Conservation (phyloP, 2,329 filamentous ascomycete genomes). For the Epichloe festucae region DNA sequence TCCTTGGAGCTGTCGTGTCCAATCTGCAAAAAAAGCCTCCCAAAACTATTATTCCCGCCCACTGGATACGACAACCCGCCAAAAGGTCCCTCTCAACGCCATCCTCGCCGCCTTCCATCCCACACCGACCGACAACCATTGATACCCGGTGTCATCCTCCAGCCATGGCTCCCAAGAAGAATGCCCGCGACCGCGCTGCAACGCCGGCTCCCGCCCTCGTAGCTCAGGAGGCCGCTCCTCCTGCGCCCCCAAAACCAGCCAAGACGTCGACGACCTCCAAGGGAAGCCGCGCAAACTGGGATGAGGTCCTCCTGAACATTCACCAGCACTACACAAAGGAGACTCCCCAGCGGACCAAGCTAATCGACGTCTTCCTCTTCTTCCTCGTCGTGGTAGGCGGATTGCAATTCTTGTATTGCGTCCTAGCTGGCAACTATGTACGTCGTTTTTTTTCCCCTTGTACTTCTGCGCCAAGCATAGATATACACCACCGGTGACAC, state of each 20-base stretch:
- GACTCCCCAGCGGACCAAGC: slow-evolving; percentile 82
- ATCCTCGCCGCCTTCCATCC: neutral
- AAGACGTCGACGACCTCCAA: slow-evolving; percentile 8
- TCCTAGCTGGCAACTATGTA: slow-evolving; percentile 90
- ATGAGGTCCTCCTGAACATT: slow-evolving; percentile 55
- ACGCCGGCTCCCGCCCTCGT: slow-evolving; percentile 5
- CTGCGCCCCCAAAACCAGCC: neutral
- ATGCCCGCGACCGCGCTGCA: slow-evolving; percentile 16
- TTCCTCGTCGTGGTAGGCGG: slow-evolving; percentile 77
- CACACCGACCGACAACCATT: neutral
- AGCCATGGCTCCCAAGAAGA: slow-evolving; percentile 44
- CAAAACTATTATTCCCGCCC: neutral
- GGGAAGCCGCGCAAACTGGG: slow-evolving; percentile 25
- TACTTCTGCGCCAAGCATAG: no score
- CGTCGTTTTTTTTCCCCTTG: slow-evolving; percentile 22
- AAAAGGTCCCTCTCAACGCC: neutral
- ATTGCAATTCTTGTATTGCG: slow-evolving; percentile 89
- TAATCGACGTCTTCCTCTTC: slow-evolving; percentile 80
- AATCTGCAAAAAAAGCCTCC: slow-evolving; percentile 1
- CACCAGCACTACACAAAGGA: slow-evolving; percentile 65
- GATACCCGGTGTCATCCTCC: slow-evolving; percentile 2
- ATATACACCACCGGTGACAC: neutral
- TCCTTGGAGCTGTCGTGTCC: slow-evolving; percentile 26
- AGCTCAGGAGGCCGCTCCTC: neutral
- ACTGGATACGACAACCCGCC: neutral